phyloP scores from a whole-genome alignment of 768 basidiomycete species.

The Naganishia randhawae region DNA sequence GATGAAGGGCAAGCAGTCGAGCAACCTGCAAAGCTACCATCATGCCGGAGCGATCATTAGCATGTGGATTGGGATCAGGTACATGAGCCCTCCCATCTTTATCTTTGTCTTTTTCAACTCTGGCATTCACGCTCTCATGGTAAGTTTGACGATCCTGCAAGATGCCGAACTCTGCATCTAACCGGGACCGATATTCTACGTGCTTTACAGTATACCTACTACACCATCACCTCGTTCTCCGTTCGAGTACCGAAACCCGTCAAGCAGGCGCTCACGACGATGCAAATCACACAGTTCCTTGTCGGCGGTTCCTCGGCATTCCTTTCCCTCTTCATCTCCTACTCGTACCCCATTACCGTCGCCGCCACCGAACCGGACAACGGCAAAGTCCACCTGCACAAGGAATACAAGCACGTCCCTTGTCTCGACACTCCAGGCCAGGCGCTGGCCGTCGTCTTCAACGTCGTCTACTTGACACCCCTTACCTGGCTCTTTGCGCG shows the following conservation, averaged over 20 bases:
- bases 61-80: conserved; percentile 35
- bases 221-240: conserved; percentile 37
- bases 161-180: neutral
- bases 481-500: conserved; percentile 38
- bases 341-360: conserved; percentile 22
- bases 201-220: conserved; percentile 36
- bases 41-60: conserved; percentile 40
- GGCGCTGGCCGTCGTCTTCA: conserved; percentile 33
- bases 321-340: conserved; percentile 30
- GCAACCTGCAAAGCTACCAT: conserved; percentile 39
- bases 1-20: conserved; percentile 42
- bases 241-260: conserved; percentile 40
- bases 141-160: neutral
- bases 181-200: neutral
- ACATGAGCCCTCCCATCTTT: conserved; percentile 32
- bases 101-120: conserved; percentile 40
- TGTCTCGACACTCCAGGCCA: conserved; percentile 35
- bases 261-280: conserved; percentile 33
- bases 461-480: conserved; percentile 37
- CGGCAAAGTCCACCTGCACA: neutral
- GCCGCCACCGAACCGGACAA: neutral
- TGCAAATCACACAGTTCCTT: conserved; percentile 42
- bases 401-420: conserved; percentile 17
- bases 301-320: conserved; percentile 29
- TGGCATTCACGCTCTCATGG: conserved; percentile 35